Base-by-base conservation (phyloP, 2,329 filamentous ascomycete species). In the Fusarium bulbicola region DNA sequence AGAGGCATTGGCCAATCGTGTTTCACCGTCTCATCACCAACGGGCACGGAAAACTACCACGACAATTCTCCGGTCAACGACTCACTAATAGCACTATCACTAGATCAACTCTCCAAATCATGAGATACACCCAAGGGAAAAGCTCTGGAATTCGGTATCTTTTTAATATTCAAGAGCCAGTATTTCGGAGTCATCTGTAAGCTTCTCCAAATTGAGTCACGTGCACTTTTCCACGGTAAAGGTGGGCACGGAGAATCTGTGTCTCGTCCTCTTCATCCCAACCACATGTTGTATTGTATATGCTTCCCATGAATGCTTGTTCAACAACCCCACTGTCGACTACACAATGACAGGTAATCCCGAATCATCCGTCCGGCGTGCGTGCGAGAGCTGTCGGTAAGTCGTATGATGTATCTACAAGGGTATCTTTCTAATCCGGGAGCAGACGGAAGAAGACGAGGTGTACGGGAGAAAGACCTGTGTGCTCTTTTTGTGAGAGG, bases 381-480 rank as follows among this genome's bases (percentile, higher is more conserved):
- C 70, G 28, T 73, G 70, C 10, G 70, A 73, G 15, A 67, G 66
- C 28, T 73, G 70, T 26, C 67, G 70, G 70, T 73, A 12, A 71
- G 70, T 71, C 28, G 30, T 24, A 59, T 42, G 15, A 12, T 30
- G 1, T 16, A 2, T 24, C 3, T 37, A 43, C 18, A 32, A 32
- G 56, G 43, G 28, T 58, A 3, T 1, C 1, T 5, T 11, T 34
- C 26, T 52, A 18, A 54, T 36, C 11, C 8, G 11, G 30, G 8
- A 32, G 12, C 32, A 76, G 74, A 34, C 59, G 72, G 6, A 76
- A 76, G 39, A 76, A 76, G 63, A 72, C 74, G 16, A 76, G 66
- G 45, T 76, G 74, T n/a, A 68, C 74, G 0, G 74, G 74, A 1
- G 74, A 76, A 53, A 58, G 56, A 12, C 74, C 74, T 2, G 28